Evolutionary conservation across 345 rosid species (phyloP).

Genomic region (Linum tenue): DNA sequence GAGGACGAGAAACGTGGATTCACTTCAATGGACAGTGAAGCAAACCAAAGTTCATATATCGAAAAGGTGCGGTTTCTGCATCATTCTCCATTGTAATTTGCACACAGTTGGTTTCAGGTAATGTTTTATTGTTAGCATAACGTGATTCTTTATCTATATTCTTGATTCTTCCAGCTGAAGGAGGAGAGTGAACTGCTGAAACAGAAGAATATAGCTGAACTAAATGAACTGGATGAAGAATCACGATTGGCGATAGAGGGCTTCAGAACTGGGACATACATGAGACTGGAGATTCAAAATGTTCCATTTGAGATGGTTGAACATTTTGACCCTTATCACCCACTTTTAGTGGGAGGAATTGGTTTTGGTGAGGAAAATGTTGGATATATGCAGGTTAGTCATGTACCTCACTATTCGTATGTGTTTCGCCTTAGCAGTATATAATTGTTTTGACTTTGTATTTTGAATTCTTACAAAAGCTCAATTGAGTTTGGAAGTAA

Average conservation of each 20-base stretch:
- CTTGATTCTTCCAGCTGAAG: slow-evolving; percentile 53
- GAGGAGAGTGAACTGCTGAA: slow-evolving; percentile 69
- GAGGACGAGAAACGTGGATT: slow-evolving; percentile 35
- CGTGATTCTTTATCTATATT: neutral
- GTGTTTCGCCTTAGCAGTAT: no score
- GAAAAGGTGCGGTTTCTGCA: slow-evolving; percentile 50
- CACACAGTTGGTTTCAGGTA: slow-evolving; percentile 9
- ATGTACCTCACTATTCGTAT: neutral
- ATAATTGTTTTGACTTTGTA: no score
- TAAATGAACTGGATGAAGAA: slow-evolving; percentile 68
- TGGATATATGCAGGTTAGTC: slow-evolving; percentile 93
- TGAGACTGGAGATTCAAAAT: slow-evolving; percentile 78
- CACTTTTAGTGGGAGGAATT: slow-evolving; percentile 78
- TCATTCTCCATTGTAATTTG: neutral
- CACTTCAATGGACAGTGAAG: slow-evolving; percentile 35
- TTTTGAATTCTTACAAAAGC: neutral
- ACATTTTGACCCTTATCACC: slow-evolving; percentile 84
- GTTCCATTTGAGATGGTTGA: slow-evolving; percentile 95
- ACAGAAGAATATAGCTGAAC: slow-evolving; percentile 72
- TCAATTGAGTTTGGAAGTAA: neutral
- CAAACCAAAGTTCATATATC: slow-evolving; percentile 47
- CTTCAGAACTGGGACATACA: slow-evolving; percentile 65
- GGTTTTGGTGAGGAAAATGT: slow-evolving; percentile 79
- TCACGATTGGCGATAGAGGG: slow-evolving; percentile 82
- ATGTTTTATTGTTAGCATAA: neutral